phyloP scores from a whole-genome alignment of 2,329 filamentous ascomycete species.

The Neopestalotiopsis rosae region DNA sequence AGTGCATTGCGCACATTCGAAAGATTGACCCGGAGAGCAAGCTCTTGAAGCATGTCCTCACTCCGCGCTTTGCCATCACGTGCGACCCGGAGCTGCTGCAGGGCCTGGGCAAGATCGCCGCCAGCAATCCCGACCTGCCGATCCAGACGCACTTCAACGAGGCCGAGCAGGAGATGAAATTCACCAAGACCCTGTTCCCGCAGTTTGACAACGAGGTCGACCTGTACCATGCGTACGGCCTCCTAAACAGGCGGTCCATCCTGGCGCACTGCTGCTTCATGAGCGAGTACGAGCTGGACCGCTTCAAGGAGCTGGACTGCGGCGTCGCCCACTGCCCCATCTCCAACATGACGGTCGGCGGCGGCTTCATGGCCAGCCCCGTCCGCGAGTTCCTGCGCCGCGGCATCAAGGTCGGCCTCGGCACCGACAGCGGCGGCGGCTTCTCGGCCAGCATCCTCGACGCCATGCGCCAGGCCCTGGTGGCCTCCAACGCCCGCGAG shows the following conservation, averaged over 20 bases:
- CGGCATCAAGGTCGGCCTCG: conserved; percentile 69
- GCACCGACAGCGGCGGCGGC: conserved; percentile 69
- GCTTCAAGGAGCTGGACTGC: conserved; percentile 52
- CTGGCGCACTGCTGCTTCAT: conserved; percentile 72
- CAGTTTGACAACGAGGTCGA: conserved; percentile 62
- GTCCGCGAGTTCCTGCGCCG: conserved; percentile 61
- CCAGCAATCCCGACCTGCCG: conserved; percentile 51
- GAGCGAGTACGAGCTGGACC: conserved; percentile 57
- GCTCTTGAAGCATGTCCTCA: conserved; percentile 57
- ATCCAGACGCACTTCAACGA: conserved; percentile 75
- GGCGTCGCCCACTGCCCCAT: conserved; percentile 70
- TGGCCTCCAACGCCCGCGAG: conserved; percentile 56
- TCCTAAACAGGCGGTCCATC: conserved; percentile 62
- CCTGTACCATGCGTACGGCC: conserved; percentile 59
- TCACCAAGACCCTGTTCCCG: conserved; percentile 61
- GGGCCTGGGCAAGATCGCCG: conserved; percentile 60
- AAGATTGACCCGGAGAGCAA: conserved; percentile 47
- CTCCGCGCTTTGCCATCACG: conserved; percentile 66
- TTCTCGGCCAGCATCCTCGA: conserved; percentile 66
- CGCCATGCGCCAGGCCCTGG: conserved; percentile 62
- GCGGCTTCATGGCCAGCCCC: conserved; percentile 66
- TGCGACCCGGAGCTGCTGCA: conserved; percentile 59
- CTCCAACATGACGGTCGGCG: conserved; percentile 66
- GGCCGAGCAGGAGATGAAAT: conserved; percentile 62
- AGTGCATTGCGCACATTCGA: conserved; percentile 53